These are phyloP conservation scores for Phytopythium kandeliae DNA, from an alignment of 352 stramenopile genomes.

Conservation along the genomic window DNA sequence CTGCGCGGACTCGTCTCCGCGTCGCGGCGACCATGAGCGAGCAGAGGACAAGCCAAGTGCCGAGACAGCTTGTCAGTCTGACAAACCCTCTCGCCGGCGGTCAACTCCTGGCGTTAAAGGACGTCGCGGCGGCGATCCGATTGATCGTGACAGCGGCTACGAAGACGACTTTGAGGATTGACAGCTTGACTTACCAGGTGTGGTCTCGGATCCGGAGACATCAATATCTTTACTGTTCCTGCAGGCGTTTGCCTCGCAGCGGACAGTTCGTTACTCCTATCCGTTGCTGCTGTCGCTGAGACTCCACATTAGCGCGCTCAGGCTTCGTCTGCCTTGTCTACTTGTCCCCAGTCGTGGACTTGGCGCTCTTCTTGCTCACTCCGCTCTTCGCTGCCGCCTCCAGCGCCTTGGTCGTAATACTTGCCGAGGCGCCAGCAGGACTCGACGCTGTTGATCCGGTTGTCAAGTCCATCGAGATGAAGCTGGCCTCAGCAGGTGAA, in stretches of 20 bases:
- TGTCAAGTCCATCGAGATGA: background rate
- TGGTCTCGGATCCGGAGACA: background rate
- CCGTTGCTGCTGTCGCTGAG: too few relatives aligned
- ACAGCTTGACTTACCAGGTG: too few relatives aligned
- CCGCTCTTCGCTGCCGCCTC: background rate
- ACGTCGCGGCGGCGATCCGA: conserved; percentile 15
- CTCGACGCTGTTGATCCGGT: background rate
- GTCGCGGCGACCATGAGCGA: background rate
- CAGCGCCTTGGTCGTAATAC: background rate
- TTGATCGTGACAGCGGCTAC: conserved; percentile 54
- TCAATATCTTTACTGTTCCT: background rate
- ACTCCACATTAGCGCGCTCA: background rate
- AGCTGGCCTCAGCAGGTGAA: background rate
- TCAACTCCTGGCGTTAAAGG: conserved; percentile 13
- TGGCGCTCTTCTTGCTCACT: background rate
- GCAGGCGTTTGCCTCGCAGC: too few relatives aligned
- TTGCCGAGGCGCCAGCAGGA: background rate
- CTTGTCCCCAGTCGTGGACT: background rate
- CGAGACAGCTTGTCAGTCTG: conserved; percentile 2
- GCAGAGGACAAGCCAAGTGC: conserved; percentile 2
- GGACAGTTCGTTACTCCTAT: too few relatives aligned
- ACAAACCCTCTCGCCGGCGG: conserved; percentile 10
- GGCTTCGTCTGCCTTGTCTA: background rate
- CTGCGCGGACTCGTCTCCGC: conserved; percentile 7
- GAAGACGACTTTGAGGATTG: conserved; percentile 84